phyloP scores from a whole-genome alignment of 2,329 filamentous ascomycete species.

The Colletotrichum neosansevieriae region DNA sequence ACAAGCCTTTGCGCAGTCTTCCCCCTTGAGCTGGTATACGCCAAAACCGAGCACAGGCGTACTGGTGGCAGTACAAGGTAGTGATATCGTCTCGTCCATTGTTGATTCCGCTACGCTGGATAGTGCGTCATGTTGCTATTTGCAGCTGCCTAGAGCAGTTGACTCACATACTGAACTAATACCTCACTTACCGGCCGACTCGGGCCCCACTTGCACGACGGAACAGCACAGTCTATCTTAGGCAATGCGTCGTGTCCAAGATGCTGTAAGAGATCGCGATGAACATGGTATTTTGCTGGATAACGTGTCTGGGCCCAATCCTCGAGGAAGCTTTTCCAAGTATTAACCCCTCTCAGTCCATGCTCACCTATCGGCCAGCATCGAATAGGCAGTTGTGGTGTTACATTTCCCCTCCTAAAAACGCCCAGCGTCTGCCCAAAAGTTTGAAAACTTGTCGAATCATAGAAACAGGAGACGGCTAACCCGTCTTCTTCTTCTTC shows the following conservation, averaged over 20 bases:
- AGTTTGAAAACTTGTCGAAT: background rate
- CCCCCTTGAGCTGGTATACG: conserved; percentile 71
- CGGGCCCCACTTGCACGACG: background rate
- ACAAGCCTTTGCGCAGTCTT: conserved; percentile 69
- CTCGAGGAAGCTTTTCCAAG: conserved; percentile 14
- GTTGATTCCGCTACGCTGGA: background rate
- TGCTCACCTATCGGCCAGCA: conserved; percentile 9
- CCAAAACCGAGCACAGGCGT: conserved; percentile 80
- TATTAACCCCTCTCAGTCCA: conserved; percentile 26
- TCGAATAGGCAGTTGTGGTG: conserved; percentile 21
- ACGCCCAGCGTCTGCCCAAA: conserved; percentile 18
- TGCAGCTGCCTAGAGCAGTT: background rate
- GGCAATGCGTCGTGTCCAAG: background rate
- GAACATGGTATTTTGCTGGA: conserved; percentile 6
- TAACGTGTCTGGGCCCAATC: background rate
- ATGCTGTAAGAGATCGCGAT: background rate
- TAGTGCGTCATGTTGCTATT: background rate
- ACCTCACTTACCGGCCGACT: too few species aligned
- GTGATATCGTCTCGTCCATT: conserved; percentile 2
- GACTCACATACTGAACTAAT: too few species aligned
- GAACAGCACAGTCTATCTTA: too few species aligned
- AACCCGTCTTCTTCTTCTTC: conserved; percentile 61
- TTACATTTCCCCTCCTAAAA: conserved; percentile 29
- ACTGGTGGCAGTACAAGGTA: conserved; percentile 40
- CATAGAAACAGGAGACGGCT: background rate